Base-by-base conservation (phyloP, 2,329 filamentous ascomycete genomes). In the Annulohypoxylon truncatum region DNA sequence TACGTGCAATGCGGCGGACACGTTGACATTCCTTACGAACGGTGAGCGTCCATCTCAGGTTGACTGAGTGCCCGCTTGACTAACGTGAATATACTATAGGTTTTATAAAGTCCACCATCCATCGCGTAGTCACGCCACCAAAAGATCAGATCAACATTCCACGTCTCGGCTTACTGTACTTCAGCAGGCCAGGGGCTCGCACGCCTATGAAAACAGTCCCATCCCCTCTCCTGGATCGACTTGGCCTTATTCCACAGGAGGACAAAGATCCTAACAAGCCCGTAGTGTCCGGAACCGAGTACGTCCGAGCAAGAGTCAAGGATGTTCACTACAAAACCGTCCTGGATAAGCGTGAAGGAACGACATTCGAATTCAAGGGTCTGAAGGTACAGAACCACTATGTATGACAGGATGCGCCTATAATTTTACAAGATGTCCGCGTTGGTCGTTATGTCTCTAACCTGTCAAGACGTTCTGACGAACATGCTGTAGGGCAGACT, bases 1-100 rank as follows among this genome's bases (percentile, higher is more conserved):
- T 22, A 84, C 82, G 0, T 82, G 83, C 44, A 85, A 85, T 46
- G 79, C 82, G 1, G 81, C 80, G 6, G 83, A 85, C 70, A 79
- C 82, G 0, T 71, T 85, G 35, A 78, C 79, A 2, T 81, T 81
- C 18, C 73, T 85, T 13, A 84, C 71, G 10, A 74, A 74, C 13
- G 73, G 71, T 71, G 55, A 51, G 15, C 42, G 10, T 12, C 6
- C 44, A 9, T 35, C 29, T n/a, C 82, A 54, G 81, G 80, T 53
- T 80, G 79, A 71, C 79, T 80, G 4, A 74, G 24, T 20, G 12
- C 10, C 13, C 10, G 7, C 15, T n/a, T n/a, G 12, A 33, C 59
- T 61, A 4, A 61, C 52, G 20, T 8, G 35, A 47, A 1, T 20
- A 46, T 81, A n/a, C n/a, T n/a, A 10, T 20, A 38, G 75, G 72